These are phyloP conservation scores for Dendrobium nobile DNA, from an alignment of 106 monocot genomes.

Conservation along the genomic window DNA sequence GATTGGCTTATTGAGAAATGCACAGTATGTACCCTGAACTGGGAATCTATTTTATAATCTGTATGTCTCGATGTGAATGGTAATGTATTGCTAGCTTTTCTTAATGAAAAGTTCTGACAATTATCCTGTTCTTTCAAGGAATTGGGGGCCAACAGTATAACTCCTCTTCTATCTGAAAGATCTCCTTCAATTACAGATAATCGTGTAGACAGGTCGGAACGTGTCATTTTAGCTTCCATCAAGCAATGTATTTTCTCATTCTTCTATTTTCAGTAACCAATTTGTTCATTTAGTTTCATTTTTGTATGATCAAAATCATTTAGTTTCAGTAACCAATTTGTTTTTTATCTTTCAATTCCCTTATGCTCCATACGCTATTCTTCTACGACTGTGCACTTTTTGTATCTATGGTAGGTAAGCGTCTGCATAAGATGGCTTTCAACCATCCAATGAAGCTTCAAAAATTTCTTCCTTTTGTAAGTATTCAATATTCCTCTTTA, in stretches of 20 bases:
- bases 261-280: not conserved
- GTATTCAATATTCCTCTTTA: conserved; percentile 15
- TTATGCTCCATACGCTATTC: not conserved
- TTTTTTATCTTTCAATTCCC: not conserved
- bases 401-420: conserved; percentile 46
- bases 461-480: conserved; percentile 59
- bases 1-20: conserved; percentile 95
- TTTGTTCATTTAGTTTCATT: conserved; percentile 2
- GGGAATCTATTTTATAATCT: not conserved
- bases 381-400: not conserved
- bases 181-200: conserved; percentile 74
- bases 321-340: no score
- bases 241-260: conserved; percentile 71
- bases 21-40: conserved; percentile 61
- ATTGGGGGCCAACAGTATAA: conserved; percentile 88
- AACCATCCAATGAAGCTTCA: conserved; percentile 55
- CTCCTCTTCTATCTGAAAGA: conserved; percentile 68
- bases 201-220: conserved; percentile 70
- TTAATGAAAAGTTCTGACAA: conserved; percentile 2
- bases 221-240: conserved; percentile 79
- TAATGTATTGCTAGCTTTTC: not conserved
- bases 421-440: conserved; percentile 78
- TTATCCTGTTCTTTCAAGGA: conserved; percentile 42
- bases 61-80: not conserved
- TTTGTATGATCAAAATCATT: not conserved